Evolutionary conservation across 805 yeast species (phyloP).

Genomic region (Torulaspora delbrueckii): DNA sequence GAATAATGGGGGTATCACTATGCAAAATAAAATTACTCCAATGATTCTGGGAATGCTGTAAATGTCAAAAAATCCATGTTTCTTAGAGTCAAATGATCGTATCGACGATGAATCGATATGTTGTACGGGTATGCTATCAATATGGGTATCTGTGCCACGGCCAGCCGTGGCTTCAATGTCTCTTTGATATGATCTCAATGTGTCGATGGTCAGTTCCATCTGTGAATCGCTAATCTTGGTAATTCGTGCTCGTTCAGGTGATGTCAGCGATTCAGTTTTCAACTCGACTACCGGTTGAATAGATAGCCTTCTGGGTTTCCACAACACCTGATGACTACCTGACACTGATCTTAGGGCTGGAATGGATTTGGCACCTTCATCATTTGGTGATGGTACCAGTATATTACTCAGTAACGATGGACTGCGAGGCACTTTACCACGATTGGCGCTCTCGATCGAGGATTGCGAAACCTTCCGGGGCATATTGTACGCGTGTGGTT

Average conservation of each 20-base stretch:
- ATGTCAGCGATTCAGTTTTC: not conserved
- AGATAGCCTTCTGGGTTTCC: not conserved
- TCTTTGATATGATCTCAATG: slow-evolving; percentile 6
- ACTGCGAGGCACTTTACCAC: slow-evolving; percentile 11
- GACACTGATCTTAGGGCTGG: slow-evolving; percentile 14
- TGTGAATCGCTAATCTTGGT: slow-evolving; percentile 10
- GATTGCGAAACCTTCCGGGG: slow-evolving; percentile 15
- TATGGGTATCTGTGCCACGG: slow-evolving; percentile 1
- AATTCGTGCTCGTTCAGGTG: slow-evolving; percentile 8
- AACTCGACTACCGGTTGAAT: not conserved
- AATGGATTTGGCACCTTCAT: slow-evolving; percentile 1
- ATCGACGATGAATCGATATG: slow-evolving; percentile 22
- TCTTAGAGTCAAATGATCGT: slow-evolving; percentile 22
- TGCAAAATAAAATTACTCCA: slow-evolving; percentile 17
- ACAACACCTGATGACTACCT: slow-evolving; percentile 7
- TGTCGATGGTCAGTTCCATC: slow-evolving; percentile 10
- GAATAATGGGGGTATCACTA: slow-evolving; percentile 28
- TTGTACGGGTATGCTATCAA: slow-evolving; percentile 18
- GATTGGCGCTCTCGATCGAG: not conserved
- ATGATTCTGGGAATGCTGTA: slow-evolving; percentile 24
- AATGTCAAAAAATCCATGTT: slow-evolving; percentile 18
- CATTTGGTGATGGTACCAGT: slow-evolving; percentile 11
- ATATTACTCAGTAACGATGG: slow-evolving; percentile 21
- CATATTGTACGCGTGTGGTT: slow-evolving; percentile 17
- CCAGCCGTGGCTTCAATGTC: slow-evolving; percentile 13